Percentiles rank a stretch among this genome's conserved stretches.
These are phyloP conservation scores for Chlamydomonas applanata DNA, from an alignment of 139 green algal genomes.

Conservation along the genomic window DNA sequence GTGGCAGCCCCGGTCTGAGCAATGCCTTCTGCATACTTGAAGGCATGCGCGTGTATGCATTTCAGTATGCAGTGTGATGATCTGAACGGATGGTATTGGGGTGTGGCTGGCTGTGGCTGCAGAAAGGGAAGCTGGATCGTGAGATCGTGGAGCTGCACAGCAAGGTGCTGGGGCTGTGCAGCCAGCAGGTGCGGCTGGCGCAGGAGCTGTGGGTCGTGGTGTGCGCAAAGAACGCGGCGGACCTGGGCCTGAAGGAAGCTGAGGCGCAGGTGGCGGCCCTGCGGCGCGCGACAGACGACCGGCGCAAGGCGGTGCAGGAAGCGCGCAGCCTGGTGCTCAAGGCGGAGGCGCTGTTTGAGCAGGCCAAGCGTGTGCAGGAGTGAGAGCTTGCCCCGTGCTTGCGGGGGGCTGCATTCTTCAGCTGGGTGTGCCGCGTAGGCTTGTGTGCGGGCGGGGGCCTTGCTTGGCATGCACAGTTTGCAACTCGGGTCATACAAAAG, in stretches of 20 bases:
- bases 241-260: conserved; percentile 20
- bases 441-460: no score
- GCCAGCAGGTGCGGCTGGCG: not conserved
- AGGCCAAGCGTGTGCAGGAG: not conserved
- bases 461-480: no score
- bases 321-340: not conserved
- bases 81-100: no score
- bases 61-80: no score
- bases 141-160: not conserved
- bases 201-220: conserved; percentile 8
- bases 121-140: no score
- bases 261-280: conserved; percentile 31
- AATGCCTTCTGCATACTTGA: no score
- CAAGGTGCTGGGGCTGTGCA: not conserved
- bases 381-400: not conserved
- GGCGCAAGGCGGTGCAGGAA: not conserved
- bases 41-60: no score
- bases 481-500: no score
- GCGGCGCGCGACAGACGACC: not conserved
- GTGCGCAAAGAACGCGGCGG: not conserved
- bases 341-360: not conserved
- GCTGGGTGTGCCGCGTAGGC: no score
- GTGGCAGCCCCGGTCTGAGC: no score
- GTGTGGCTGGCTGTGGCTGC: no score
- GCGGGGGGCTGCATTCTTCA: no score